phyloP scores from a whole-genome alignment of 108 stramenopile genomes.

The Nannochloropsis salina region DNA sequence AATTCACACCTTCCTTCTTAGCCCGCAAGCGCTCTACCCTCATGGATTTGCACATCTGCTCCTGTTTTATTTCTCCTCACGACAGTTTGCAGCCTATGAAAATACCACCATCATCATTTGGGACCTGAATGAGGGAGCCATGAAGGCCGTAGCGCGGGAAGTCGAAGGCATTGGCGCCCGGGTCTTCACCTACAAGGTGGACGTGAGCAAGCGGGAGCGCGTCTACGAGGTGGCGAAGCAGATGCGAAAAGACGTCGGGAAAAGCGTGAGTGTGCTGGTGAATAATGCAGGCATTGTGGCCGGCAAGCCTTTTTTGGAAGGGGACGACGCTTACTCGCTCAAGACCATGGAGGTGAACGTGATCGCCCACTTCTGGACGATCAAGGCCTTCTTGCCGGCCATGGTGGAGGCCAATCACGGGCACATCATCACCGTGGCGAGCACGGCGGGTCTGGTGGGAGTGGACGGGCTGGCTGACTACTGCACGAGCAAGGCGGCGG shows the following conservation, averaged over 20 bases:
- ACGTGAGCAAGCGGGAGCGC: slow-evolving; percentile 34
- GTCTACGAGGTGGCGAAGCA: slow-evolving; percentile 32
- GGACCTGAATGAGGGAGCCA: not conserved
- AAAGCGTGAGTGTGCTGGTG: slow-evolving; percentile 29
- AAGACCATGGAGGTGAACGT: slow-evolving; percentile 47
- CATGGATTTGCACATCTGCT: no score
- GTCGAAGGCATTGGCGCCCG: slow-evolving; percentile 5
- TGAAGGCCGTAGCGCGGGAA: not conserved
- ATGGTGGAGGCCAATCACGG: slow-evolving; percentile 46
- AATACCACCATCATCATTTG: not conserved
- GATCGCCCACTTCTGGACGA: slow-evolving; percentile 44
- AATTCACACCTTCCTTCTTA: no score
- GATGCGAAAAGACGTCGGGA: slow-evolving; percentile 14
- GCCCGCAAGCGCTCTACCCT: no score
- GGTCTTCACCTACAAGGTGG: slow-evolving; percentile 30
- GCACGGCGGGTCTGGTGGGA: slow-evolving; percentile 40
- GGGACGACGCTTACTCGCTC: slow-evolving; percentile 20
- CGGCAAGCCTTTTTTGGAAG: slow-evolving; percentile 48
- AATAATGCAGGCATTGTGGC: slow-evolving; percentile 53
- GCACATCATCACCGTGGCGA: slow-evolving; percentile 46
- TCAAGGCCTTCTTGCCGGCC: slow-evolving; percentile 48
- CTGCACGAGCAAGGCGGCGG: slow-evolving; percentile 45
- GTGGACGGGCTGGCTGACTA: slow-evolving; percentile 44
- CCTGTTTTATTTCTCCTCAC: not conserved
- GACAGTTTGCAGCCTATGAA: not conserved